Base-by-base conservation (phyloP, 306 rosid species). In the Castanopsis chinensis region DNA sequence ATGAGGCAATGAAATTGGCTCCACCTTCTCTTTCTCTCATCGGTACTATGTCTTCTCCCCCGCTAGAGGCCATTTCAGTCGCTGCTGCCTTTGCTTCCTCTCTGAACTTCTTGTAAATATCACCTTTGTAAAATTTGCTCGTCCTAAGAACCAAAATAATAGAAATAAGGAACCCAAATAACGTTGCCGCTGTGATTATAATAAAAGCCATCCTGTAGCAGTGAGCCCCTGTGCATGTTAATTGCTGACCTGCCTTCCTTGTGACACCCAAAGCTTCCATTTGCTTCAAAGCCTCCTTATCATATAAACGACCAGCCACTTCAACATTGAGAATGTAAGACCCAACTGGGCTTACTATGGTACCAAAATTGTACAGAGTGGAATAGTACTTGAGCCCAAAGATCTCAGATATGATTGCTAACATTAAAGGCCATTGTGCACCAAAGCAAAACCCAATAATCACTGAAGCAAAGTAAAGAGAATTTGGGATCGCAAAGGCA, bases 321-420 rank as follows among this genome's bases (percentile, higher is more conserved):
- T 3, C 82, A 78, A 92, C 97, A 21, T 84, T 92, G 18, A 92
- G 63, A 37, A 90, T 45, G 79, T 87, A 92, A 3, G 90, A 74
- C 11, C 97, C 93, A 13, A 89, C 71, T 1, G 93, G 97, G 61
- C 89, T 86, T 7, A 86, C 97, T 8, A 84, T 79, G 0, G 85
- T 52, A 14, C 97, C 92, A 11, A 90, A 67, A 75, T 77, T 82
- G 85, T 73, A 84, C 45, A 90, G 51, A 1, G 92, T 92, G 6
- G 97, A 87, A 80, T 88, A 92, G 69, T 92, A 86, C 43, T 92
- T 92, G 58, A 90, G 89, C 69, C 97, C 97, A 35, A 92, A 92
- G 4, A 92, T 55, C 12, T 92, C 97, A 4, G 97, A 92, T 21
- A 90, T 90, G 63, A 92, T 90, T 2, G 97, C 92, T 32, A 76